Percentiles rank a stretch among this genome's conserved stretches.
phyloP scores from a whole-genome alignment of 1,284 basidiomycete species.

The Somion occarium region DNA sequence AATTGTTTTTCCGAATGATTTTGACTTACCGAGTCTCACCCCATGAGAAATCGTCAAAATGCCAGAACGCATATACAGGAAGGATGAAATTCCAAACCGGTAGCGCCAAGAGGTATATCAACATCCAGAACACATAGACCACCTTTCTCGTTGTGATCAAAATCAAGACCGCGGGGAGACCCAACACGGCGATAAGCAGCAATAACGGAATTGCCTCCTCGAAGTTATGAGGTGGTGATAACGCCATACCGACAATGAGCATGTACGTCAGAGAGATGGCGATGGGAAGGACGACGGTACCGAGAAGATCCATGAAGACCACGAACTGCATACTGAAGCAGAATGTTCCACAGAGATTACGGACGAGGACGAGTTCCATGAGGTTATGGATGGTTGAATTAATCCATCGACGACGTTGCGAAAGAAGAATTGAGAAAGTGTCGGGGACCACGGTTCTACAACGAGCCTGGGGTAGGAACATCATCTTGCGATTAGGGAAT shows the following conservation, averaged over 20 bases:
- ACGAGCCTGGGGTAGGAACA: slow-evolving; percentile 95
- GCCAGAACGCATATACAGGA: slow-evolving; percentile 96
- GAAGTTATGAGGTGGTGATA: slow-evolving; percentile 82
- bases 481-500: slow-evolving; percentile 98
- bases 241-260: slow-evolving; percentile 78
- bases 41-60: slow-evolving; percentile 99
- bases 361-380: slow-evolving; percentile 97
- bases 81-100: slow-evolving; percentile 96
- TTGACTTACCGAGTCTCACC: slow-evolving; percentile 84
- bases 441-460: slow-evolving; percentile 97
- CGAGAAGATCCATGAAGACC: slow-evolving; percentile 97
- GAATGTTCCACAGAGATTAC: slow-evolving; percentile 93
- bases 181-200: slow-evolving; percentile 86
- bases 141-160: slow-evolving; percentile 92
- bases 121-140: slow-evolving; percentile 97
- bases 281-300: slow-evolving; percentile 92
- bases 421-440: slow-evolving; percentile 89
- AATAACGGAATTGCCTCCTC: slow-evolving; percentile 93
- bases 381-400: slow-evolving; percentile 99
- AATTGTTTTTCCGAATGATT: not conserved
- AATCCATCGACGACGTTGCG: slow-evolving; percentile 98
- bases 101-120: slow-evolving; percentile 88
- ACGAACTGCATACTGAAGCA: slow-evolving; percentile 99
- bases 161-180: slow-evolving; percentile 91
- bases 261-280: slow-evolving; percentile 91